Evolutionary conservation across 176 grass and related monocot species (phyloP), one percentile per base, ranked within the genome.

Genomic region (Eleusine indica): DNA sequence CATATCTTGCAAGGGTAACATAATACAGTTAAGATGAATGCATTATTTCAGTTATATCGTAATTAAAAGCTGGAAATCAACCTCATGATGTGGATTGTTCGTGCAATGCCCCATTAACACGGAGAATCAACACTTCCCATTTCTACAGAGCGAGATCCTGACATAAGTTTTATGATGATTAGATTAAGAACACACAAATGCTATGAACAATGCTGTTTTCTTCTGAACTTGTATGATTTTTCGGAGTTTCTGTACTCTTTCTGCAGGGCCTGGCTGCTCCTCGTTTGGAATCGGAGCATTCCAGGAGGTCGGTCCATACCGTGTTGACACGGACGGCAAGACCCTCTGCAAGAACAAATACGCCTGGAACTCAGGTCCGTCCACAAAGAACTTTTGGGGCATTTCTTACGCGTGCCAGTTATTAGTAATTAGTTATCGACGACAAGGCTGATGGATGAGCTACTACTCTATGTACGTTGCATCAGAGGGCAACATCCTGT

Each of bases 231-330:
- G 29, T 64, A 0, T 5, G 25, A 15, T 65, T 0, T 30, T 29
- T 2, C 30, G 10, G 10, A 1, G 14, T 65, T 4, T 10, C 9
- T 8, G 2, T 3, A 28, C 2, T 8, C 64, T 22, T 51, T 54
- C 28, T 65, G 66, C 70, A 95, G 93, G 93, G 22, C 93, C 90
- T 13, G 93, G 93, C 19, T 95, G 90, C 82, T 95, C 93, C 0
- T 95, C 93, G 0, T 21, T 95, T 8, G 88, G 88, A 15, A 72
- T 66, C 18, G 93, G 93, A 19, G 93, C 85, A 22, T 78, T 95
- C 58, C 41, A 76, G 21, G 90, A 95, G 78, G 37, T 92, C 5
- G 90, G 93, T 2, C 87, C 90, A n/a, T 94, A 88, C 87, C 82
- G 85, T 5, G 84, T 92, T 1, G 86, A 88, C 37, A 90, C 82